Evolutionary conservation across 164 flowering plant species (phyloP), one percentile per base, ranked within the genome.

Genomic region (Hamamelis virginiana): DNA sequence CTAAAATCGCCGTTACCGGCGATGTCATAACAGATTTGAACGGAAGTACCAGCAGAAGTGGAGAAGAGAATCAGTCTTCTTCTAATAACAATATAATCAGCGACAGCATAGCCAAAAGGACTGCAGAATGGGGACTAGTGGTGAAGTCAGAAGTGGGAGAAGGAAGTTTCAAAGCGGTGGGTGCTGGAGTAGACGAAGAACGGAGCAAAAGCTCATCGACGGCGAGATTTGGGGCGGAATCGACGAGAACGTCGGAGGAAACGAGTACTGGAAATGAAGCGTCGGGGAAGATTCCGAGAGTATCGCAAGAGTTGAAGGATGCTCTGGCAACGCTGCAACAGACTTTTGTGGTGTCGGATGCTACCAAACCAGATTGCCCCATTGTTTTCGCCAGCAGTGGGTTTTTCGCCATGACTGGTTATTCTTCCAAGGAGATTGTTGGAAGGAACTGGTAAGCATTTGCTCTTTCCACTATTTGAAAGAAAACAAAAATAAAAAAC

Each of bases 331-430:
- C 85, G 9, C 73, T 95, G 60, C 91, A 89, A 56, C 99, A 95
- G 73, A 95, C 97, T 0, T 95, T 95, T 81, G 99, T 95, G n/a
- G 97, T 95, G 1, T 92, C 99, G 1, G 95, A 95, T 80, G 97
- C 97, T 9, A 89, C 92, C 9, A 85, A 81, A 72, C 96, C 89
- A 1, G 94, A 95, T 48, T 86, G 84, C 77, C 99, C 99, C 21
- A 92, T 95, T 14, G 47, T 95, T 82, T 95, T 85, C 69, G 99
- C 99, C 33, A 95, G 99, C 76, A 80, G 87, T 78, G 97, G 99
- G 3, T 95, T 95, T 64, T 91, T 90, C 69, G 74, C 59, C 23
- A 92, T 92, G 96, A 95, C 99, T 15, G 99, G 97, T 15, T 95
- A 92, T 68, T 81, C 94, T 51, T 75, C 88, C 5, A 85, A 85